These are phyloP conservation scores for Cutaneotrichosporon sp. DNA, from an alignment of 1,284 basidiomycete species.

Conservation along the genomic window DNA sequence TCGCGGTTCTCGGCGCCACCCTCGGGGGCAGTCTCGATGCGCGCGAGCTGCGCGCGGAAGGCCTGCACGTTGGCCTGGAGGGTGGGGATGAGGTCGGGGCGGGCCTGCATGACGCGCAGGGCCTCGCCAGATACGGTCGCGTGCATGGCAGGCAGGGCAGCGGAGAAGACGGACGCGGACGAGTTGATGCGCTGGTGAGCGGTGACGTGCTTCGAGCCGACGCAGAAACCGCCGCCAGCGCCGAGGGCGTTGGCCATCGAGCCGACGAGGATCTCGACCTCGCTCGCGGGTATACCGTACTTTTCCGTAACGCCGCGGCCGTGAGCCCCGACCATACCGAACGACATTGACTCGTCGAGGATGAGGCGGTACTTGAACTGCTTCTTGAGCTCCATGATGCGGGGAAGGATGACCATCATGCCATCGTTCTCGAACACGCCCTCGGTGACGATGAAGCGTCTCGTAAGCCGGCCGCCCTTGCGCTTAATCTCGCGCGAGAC, in stretches of 20 bases:
- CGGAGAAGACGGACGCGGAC: constrained; percentile 92
- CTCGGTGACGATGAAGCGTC: constrained; percentile 94
- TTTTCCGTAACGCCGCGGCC: constrained; percentile 93
- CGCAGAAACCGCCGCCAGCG: constrained; percentile 91
- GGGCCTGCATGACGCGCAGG: constrained; percentile 70
- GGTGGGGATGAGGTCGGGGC: constrained; percentile 69
- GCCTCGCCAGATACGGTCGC: constrained; percentile 82
- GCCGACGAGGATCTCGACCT: constrained; percentile 63
- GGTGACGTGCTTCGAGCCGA: constrained; percentile 77
- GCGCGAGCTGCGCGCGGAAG: constrained; percentile 73
- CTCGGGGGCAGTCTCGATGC: constrained; percentile 55
- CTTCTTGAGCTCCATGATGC: constrained; percentile 79
- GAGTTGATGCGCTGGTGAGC: constrained; percentile 98
- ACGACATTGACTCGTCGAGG: constrained; percentile 90
- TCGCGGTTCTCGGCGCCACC: constrained; percentile 36
- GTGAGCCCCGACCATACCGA: constrained; percentile 87
- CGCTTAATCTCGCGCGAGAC: constrained; percentile 86
- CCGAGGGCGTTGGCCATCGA: constrained; percentile 83
- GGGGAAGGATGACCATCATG: constrained; percentile 83
- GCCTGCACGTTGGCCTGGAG: constrained; percentile 79
- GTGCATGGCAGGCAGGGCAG: constrained; percentile 86
- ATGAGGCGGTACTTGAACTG: constrained; percentile 96
- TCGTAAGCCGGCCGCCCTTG: constrained; percentile 74
- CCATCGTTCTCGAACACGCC: constrained; percentile 97
- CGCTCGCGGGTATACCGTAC: constrained; percentile 72